Percentiles rank a stretch among this genome's conserved stretches.
Evolutionary conservation across 202 grass and related monocot genomes (phyloP).

Genomic region (Panicum hallii): DNA sequence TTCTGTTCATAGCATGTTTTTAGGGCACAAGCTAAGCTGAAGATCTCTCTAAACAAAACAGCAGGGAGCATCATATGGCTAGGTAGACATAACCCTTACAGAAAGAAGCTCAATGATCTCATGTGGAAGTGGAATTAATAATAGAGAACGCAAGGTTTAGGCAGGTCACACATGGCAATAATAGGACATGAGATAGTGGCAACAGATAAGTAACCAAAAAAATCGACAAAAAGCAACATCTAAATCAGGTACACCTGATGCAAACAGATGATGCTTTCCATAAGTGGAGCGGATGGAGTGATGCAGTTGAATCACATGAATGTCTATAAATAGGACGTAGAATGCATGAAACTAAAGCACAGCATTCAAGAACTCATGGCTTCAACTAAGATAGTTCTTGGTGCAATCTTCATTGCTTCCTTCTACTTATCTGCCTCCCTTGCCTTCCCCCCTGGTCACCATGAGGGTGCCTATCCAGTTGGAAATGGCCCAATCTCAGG

Average conservation of each 20-base stretch:
- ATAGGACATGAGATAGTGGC: slow-evolving; percentile 20
- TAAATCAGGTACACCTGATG: slow-evolving; percentile 60
- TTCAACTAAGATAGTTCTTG: slow-evolving; percentile 56
- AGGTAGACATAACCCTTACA: neutral
- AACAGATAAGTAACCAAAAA: neutral
- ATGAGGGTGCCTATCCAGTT: slow-evolving; percentile 44
- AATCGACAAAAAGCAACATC: slow-evolving; percentile 5
- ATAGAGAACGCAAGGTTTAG: slow-evolving; percentile 32
- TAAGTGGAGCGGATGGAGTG: slow-evolving; percentile 63
- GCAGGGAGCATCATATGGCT: neutral
- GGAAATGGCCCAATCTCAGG: slow-evolving; percentile 39
- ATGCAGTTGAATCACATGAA: slow-evolving; percentile 40
- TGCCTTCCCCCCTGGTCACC: slow-evolving; percentile 54
- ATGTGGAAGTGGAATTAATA: slow-evolving; percentile 29
- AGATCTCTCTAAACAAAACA: slow-evolving; percentile 12
- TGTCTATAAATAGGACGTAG: slow-evolving; percentile 54
- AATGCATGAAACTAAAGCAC: slow-evolving; percentile 23
- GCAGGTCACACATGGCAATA: slow-evolving; percentile 31
- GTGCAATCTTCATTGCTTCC: slow-evolving; percentile 42
- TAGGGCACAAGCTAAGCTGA: slow-evolving; percentile 18
- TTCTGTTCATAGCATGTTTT: slow-evolving; percentile 21
- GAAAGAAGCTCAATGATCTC: slow-evolving; percentile 26
- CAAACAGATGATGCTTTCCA: slow-evolving; percentile 41
- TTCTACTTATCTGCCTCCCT: slow-evolving; percentile 55
- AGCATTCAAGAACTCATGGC: slow-evolving; percentile 51